These are phyloP conservation scores for Chlamydomonas schloesseri DNA, from an alignment of 139 green algal genomes.

Conservation along the genomic window DNA sequence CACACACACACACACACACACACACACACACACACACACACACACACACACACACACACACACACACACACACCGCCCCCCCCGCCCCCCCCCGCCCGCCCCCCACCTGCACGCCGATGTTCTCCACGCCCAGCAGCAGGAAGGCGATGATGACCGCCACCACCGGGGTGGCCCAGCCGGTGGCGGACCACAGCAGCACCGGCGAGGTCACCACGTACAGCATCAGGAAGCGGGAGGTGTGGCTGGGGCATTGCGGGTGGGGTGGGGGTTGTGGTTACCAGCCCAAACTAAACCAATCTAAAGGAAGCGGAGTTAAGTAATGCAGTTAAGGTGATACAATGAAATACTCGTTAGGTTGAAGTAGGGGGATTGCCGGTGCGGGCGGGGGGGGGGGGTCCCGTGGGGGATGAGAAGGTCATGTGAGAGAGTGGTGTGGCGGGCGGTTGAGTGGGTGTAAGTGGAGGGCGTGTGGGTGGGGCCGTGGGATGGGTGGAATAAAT, in stretches of 20 bases:
- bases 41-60: too few species aligned
- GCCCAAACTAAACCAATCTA: too few species aligned
- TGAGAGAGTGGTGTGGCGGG: too few species aligned
- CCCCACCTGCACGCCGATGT: conserved; percentile 40
- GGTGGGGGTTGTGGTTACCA: not conserved
- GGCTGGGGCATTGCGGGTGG: not conserved
- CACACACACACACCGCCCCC: not conserved
- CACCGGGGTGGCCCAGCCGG: conserved; percentile 27
- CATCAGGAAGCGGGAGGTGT: conserved; percentile 54
- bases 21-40: too few species aligned
- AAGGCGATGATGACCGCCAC: conserved; percentile 53
- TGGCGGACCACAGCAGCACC: conserved; percentile 44
- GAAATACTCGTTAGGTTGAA: not conserved
- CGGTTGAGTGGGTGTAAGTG: too few species aligned
- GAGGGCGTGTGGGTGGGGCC: too few species aligned
- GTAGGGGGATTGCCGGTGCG: not conserved
- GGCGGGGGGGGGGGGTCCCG: not conserved
- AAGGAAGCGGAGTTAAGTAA: too few species aligned
- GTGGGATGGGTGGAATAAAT: too few species aligned
- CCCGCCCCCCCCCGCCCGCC: not conserved
- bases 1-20: too few species aligned
- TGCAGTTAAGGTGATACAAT: not conserved
- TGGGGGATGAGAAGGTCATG: not conserved
- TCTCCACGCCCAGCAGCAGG: conserved; percentile 55
- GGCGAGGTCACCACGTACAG: conserved; percentile 43